Evolutionary conservation across 2,329 filamentous ascomycete genomes (phyloP).

Genomic region (Cladophialophora carrionii): DNA sequence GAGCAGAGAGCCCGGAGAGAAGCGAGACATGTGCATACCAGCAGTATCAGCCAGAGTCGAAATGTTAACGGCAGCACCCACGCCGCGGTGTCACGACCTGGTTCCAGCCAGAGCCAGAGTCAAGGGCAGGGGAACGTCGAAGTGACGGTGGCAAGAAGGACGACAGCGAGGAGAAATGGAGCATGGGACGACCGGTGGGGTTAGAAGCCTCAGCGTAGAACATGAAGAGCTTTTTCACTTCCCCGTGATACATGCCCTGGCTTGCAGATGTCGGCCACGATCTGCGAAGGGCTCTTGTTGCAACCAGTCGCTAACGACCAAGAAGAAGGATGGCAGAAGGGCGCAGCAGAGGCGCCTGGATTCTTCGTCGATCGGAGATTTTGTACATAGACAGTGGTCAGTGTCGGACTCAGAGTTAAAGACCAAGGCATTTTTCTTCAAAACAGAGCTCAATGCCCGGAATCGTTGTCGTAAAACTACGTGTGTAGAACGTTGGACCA

Average conservation of each 20-base stretch:
- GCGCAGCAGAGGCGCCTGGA: background rate
- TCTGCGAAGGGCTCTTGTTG: background rate
- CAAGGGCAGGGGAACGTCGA: constrained; percentile 28
- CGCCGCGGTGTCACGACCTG: constrained; percentile 7
- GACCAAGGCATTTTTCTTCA: background rate
- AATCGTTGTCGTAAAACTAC: background rate
- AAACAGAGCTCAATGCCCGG: background rate
- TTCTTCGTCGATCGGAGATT: background rate
- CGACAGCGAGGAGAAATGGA: constrained; percentile 26
- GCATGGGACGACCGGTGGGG: constrained; percentile 32
- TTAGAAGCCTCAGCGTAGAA: constrained; percentile 13
- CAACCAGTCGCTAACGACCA: background rate
- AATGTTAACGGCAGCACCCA: constrained; percentile 3
- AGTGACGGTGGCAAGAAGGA: constrained; percentile 31
- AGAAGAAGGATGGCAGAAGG: background rate
- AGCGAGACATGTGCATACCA: constrained; percentile 25
- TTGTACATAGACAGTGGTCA: background rate
- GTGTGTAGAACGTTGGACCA: background rate
- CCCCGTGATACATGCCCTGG: background rate
- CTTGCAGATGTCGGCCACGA: background rate
- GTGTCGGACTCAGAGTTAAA: background rate
- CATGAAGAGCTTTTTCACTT: background rate
- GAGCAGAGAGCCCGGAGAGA: constrained; percentile 31
- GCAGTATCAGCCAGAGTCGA: constrained; percentile 25
- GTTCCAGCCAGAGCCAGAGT: constrained; percentile 17